Conservation (phyloP, 345 rosid species). For the Populus tremula region DNA sequence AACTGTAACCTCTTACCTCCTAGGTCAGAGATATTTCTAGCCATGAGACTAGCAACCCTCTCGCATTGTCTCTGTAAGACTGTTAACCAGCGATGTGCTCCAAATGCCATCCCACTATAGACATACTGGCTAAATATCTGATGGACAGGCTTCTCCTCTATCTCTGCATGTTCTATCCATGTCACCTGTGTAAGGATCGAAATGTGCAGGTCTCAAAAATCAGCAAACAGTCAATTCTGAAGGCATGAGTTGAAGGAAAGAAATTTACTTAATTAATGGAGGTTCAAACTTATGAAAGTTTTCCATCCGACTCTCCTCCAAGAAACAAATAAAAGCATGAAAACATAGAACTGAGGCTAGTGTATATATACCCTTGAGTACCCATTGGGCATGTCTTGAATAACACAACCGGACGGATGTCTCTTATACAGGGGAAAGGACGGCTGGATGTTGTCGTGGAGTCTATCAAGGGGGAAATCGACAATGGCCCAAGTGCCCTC, state of each 20-base stretch:
- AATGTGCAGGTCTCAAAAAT: background rate
- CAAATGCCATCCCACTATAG: constrained; percentile 63
- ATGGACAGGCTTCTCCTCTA: constrained; percentile 67
- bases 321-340: background rate
- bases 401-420: constrained; percentile 78
- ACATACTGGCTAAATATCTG: constrained; percentile 49
- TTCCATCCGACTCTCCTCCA: background rate
- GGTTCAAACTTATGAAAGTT: background rate
- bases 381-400: constrained; percentile 97
- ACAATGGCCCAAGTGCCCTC: constrained; percentile 77
- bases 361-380: constrained; percentile 56
- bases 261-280: background rate
- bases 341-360: background rate
- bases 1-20: constrained; percentile 51
- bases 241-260: background rate
- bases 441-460: constrained; percentile 48
- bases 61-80: constrained; percentile 79
- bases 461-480: constrained; percentile 74
- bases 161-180: constrained; percentile 88
- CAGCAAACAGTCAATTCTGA: background rate
- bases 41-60: constrained; percentile 90
- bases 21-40: constrained; percentile 71
- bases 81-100: constrained; percentile 86
- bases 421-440: constrained; percentile 57
- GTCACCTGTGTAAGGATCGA: constrained; percentile 38